Evolutionary conservation across 805 yeast genomes (phyloP).

Genomic region (Tetrapisispora arboricola): DNA sequence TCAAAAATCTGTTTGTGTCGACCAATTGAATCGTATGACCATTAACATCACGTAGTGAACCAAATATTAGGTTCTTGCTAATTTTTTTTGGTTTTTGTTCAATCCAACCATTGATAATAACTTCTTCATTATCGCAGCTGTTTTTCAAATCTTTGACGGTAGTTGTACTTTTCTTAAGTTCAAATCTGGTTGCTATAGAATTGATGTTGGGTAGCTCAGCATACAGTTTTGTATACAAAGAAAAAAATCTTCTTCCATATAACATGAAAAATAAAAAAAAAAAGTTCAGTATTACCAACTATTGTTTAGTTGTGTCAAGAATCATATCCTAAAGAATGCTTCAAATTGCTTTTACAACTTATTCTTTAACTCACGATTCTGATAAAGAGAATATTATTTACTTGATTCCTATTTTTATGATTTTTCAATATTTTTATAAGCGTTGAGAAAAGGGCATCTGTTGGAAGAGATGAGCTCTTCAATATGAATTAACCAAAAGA

Average conservation of each 20-base stretch:
- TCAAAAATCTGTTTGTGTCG: constrained; percentile 32
- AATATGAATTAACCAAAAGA: too few relatives aligned
- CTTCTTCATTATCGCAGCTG: constrained; percentile 11
- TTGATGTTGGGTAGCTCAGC: constrained; percentile 9
- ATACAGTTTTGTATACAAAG: not conserved
- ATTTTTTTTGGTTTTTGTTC: constrained; percentile 62
- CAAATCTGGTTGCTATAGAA: constrained; percentile 10
- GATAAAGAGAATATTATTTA: too few relatives aligned
- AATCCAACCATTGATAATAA: constrained; percentile 75
- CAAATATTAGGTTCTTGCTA: constrained; percentile 59
- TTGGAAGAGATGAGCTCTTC: too few relatives aligned
- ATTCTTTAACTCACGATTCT: too few relatives aligned
- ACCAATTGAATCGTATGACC: constrained; percentile 60
- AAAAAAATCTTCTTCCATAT: not conserved
- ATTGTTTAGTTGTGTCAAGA: too few relatives aligned
- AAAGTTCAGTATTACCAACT: too few relatives aligned
- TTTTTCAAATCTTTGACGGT: constrained; percentile 5
- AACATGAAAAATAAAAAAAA: not conserved
- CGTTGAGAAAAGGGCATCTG: too few relatives aligned
- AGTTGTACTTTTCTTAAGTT: constrained; percentile 7
- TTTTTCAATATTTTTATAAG: too few relatives aligned
- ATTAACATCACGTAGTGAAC: constrained; percentile 58
- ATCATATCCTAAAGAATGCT: too few relatives aligned
- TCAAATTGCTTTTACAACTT: too few relatives aligned
- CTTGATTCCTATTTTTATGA: too few relatives aligned